Base-by-base conservation (phyloP, 2,329 filamentous ascomycete genomes). In the Penicillium capsulatum region DNA sequence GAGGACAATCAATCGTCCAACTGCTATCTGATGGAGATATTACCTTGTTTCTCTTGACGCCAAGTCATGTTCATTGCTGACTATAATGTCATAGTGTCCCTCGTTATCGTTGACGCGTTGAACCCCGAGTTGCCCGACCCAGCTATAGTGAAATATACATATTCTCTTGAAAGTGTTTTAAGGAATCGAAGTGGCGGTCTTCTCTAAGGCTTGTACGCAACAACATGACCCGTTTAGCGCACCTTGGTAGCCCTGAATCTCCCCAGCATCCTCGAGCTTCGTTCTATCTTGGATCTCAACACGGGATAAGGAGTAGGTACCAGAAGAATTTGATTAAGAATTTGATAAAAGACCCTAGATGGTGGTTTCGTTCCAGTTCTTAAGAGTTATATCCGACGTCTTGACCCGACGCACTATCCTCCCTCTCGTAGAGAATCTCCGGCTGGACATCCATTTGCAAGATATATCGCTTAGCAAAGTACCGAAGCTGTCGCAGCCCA, bases 1-100 rank as follows among this genome's bases (percentile, higher is more conserved):
- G 68, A 64, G 64, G 68, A 71, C 56, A 52, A 61, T 68, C 60
- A 57, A 38, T 48, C 30, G 64, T 64, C 61, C 64, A 69, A 69
- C 61, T 70, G 65, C 65, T 70, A 62, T 68, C 67, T 75, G 73
- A 74, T 37, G 46, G 52, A 56, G 49, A 51, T 47, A 11, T 46
- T 44, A 40, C 31, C 34, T 45, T 45, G 36, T n/a, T 36, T 48
- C 44, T 14, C 41, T 40, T 37, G 37, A 26, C 30, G 17, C 28
- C 31, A 30, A 38, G 20, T 29, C 7, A 3, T 40, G 34, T 36
- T 44, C 45, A 36, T 41, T 31, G 47, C 49, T 52, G 48, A 52
- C 34, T 22, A 29, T 45, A 4, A 28, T 28, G 9, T 11, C 13
- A 28, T 4, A 7, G 26, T n/a, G 4, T 28, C 26, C 11, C 4